Conservation (phyloP, 805 yeast genomes). For the Pichia cephalocereana region DNA sequence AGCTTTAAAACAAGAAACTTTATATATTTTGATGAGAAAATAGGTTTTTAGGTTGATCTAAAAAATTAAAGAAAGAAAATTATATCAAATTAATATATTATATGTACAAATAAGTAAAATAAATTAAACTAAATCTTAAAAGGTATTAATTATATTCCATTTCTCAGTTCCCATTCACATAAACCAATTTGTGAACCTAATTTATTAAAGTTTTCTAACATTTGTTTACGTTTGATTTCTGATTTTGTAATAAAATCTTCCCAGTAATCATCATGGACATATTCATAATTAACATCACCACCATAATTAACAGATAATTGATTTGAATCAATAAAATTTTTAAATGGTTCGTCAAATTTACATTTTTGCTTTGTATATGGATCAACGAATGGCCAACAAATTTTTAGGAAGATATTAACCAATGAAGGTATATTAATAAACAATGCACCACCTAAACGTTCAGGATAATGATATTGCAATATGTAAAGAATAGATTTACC, state of each 20-base stretch:
- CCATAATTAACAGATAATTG: constrained; percentile 81
- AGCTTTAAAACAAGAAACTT: constrained; percentile 85
- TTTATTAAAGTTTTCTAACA: constrained; percentile 56
- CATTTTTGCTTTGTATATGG: constrained; percentile 90
- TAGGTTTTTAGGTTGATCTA: constrained; percentile 1
- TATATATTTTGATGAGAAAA: constrained; percentile 80
- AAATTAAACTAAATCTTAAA: constrained; percentile 5
- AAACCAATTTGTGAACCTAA: constrained; percentile 72
- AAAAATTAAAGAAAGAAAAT: no score
- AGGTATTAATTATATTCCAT: constrained; percentile 12
- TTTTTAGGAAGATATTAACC: constrained; percentile 86
- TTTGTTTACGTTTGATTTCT: constrained; percentile 43
- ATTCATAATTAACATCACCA: constrained; percentile 77
- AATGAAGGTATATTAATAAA: constrained; percentile 91
- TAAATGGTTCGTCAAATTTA: constrained; percentile 85
- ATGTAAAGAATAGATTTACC: constrained; percentile 89
- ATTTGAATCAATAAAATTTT: constrained; percentile 66
- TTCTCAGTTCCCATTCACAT: constrained; percentile 73
- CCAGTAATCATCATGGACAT: constrained; percentile 80
- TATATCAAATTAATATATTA: neutral
- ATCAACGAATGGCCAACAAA: constrained; percentile 94
- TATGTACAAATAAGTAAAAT: neutral
- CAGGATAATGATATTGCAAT: constrained; percentile 95
- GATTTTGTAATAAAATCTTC: constrained; percentile 54
- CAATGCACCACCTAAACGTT: constrained; percentile 85